Percentiles rank a stretch among this genome's conserved stretches.
Conservation (phyloP, 129 eudicot genomes). For the Saposhnikovia divaricata region DNA sequence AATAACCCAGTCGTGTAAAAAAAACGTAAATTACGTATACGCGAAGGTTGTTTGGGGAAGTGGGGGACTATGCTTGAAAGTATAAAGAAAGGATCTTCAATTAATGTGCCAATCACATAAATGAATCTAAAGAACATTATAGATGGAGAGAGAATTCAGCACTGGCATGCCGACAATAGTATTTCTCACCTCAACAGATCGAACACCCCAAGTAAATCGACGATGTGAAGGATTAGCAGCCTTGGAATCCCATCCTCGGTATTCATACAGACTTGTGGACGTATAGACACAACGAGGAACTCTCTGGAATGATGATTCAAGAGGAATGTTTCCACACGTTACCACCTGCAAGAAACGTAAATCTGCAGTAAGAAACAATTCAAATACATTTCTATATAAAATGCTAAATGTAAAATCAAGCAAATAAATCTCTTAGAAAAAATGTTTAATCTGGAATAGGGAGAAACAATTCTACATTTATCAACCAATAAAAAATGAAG, state of each 20-base stretch:
- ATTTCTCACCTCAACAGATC: slow-evolving; percentile 50
- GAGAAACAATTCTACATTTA: background rate
- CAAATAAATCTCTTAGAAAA: background rate
- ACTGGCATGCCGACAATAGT: background rate
- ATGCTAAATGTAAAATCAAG: background rate
- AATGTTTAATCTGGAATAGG: background rate
- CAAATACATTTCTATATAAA: background rate
- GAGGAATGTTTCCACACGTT: slow-evolving; percentile 61
- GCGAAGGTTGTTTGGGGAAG: background rate
- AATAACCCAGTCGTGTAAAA: background rate
- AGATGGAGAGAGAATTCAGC: background rate
- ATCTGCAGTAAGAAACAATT: background rate
- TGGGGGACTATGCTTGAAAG: background rate
- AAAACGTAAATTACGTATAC: background rate
- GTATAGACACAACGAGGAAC: slow-evolving; percentile 70
- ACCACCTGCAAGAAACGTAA: slow-evolving; percentile 45
- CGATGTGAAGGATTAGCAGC: slow-evolving; percentile 57
- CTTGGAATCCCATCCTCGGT: slow-evolving; percentile 67
- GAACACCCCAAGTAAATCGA: slow-evolving; percentile 59
- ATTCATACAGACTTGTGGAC: slow-evolving; percentile 58
- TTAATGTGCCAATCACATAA: background rate
- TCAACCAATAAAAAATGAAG: background rate
- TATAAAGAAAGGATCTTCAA: background rate
- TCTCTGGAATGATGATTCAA: slow-evolving; percentile 59
- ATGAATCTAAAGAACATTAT: background rate